These are phyloP conservation scores for Trametes sanguinea DNA, from an alignment of 768 basidiomycete genomes.

Conservation along the genomic window DNA sequence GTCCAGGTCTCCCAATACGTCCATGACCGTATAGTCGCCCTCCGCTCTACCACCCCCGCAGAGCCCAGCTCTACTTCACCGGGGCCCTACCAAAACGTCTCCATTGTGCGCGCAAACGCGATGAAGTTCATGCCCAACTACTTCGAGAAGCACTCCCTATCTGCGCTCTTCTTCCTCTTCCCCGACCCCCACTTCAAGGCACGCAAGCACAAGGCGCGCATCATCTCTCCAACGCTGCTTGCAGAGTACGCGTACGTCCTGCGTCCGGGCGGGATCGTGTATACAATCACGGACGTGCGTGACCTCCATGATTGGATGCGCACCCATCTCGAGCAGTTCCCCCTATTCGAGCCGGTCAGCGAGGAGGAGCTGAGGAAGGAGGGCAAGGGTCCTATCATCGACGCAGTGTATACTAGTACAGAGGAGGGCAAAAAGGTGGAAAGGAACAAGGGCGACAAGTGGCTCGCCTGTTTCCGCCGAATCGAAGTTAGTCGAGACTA, in stretches of 20 bases:
- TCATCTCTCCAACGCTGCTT: constrained; percentile 95
- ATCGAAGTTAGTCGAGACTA: constrained; percentile 37
- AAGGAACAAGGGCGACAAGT: constrained; percentile 87
- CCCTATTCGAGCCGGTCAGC: constrained; percentile 79
- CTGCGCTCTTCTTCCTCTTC: constrained; percentile 95
- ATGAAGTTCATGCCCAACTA: constrained; percentile 99
- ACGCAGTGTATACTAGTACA: constrained; percentile 80
- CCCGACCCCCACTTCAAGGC: constrained; percentile 99
- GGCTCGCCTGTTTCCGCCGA: constrained; percentile 87
- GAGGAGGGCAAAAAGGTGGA: constrained; percentile 98
- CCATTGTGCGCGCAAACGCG: constrained; percentile 92
- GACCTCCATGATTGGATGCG: constrained; percentile 97
- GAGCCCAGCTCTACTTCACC: constrained; percentile 28
- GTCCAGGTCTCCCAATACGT: constrained; percentile 97
- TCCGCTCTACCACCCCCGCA: constrained; percentile 58
- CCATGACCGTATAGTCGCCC: constrained; percentile 88
- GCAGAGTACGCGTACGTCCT: constrained; percentile 97
- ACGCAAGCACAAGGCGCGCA: constrained; percentile 98
- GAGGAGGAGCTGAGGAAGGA: constrained; percentile 74
- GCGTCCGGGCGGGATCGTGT: constrained; percentile 90
- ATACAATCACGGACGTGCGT: constrained; percentile 96
- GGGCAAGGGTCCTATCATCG: constrained; percentile 76
- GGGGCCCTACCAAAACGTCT: constrained; percentile 80
- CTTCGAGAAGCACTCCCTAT: constrained; percentile 86
- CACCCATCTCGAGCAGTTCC: constrained; percentile 82